These are phyloP conservation scores for Asterionellopsis glacialis DNA, from an alignment of 108 stramenopile species.

Conservation along the genomic window DNA sequence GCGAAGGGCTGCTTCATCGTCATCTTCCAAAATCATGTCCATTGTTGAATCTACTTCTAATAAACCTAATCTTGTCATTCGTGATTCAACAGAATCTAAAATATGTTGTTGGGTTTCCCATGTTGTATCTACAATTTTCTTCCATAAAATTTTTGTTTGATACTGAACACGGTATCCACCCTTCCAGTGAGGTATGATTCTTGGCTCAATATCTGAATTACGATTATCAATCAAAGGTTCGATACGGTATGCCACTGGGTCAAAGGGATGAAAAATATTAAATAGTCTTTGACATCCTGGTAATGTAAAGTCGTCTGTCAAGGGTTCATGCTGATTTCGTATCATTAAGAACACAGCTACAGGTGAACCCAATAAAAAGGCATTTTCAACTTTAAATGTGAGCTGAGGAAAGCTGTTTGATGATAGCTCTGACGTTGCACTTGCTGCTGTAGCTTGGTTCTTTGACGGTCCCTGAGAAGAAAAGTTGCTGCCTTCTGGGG, in stretches of 20 bases:
- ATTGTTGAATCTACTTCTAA: conserved; percentile 13
- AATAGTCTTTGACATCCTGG: conserved; percentile 53
- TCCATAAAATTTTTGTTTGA: conserved; percentile 61
- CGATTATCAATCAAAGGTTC: conserved; percentile 62
- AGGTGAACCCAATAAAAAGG: conserved; percentile 55
- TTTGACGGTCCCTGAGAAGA: background rate
- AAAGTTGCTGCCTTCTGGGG: background rate
- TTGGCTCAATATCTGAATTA: conserved; percentile 48
- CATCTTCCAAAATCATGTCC: conserved; percentile 10
- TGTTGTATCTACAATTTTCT: conserved; percentile 40
- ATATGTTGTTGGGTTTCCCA: conserved; percentile 45
- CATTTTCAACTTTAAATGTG: conserved; percentile 45
- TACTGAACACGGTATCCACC: conserved; percentile 80
- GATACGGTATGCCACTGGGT: conserved; percentile 77
- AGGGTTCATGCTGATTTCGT: conserved; percentile 48
- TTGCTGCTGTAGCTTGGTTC: background rate
- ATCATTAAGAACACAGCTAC: conserved; percentile 73
- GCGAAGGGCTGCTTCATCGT: conserved; percentile 5
- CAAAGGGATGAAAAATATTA: conserved; percentile 81
- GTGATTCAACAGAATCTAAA: conserved; percentile 37
- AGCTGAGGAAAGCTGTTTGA: conserved; percentile 40
- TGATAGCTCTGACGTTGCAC: background rate
- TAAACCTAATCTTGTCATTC: conserved; percentile 44
- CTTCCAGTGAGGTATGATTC: conserved; percentile 77
- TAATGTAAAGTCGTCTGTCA: conserved; percentile 30